Evolutionary conservation across 1,139 yeast genomes (phyloP).

Genomic region (Yamadazyma diddensiae): DNA sequence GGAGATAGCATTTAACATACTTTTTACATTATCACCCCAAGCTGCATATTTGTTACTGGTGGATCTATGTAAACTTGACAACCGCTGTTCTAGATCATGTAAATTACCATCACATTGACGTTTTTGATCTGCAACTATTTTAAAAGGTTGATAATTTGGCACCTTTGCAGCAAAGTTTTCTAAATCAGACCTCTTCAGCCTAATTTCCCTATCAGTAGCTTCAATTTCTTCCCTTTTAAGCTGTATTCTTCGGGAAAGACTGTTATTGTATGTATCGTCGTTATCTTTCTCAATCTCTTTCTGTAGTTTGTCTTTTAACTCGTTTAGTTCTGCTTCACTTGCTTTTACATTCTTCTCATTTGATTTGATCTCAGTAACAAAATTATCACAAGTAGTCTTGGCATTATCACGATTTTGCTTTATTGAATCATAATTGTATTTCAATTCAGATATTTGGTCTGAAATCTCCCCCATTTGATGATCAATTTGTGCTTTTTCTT

Average conservation of each 20-base stretch:
- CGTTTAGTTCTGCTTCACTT: not conserved
- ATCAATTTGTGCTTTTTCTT: not conserved
- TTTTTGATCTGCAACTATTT: conserved; percentile 4
- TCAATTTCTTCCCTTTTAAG: not conserved
- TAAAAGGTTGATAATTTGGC: not conserved
- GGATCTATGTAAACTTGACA: conserved; percentile 17
- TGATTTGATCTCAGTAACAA: conserved; percentile 2
- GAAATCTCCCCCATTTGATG: not conserved
- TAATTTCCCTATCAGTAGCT: not conserved
- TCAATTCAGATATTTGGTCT: not conserved
- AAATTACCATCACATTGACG: conserved; percentile 8
- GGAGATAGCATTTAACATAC: conserved; percentile 42
- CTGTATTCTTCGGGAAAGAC: conserved; percentile 16
- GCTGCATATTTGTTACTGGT: conserved; percentile 36
- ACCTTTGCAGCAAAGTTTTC: not conserved
- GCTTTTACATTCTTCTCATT: conserved; percentile 2
- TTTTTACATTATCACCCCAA: conserved; percentile 46
- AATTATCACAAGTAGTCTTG: not conserved
- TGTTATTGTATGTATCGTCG: conserved; percentile 21
- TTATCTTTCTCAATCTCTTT: conserved; percentile 8
- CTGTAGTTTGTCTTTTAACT: conserved; percentile 8
- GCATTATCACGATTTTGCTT: not conserved
- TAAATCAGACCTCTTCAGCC: not conserved
- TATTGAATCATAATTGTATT: not conserved
- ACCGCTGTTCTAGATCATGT: conserved; percentile 14